Percentiles rank a stretch among this genome's conserved stretches.
These are phyloP conservation scores for Verticillium tricorpus DNA, from an alignment of 2,329 filamentous ascomycete genomes.

Conservation along the genomic window DNA sequence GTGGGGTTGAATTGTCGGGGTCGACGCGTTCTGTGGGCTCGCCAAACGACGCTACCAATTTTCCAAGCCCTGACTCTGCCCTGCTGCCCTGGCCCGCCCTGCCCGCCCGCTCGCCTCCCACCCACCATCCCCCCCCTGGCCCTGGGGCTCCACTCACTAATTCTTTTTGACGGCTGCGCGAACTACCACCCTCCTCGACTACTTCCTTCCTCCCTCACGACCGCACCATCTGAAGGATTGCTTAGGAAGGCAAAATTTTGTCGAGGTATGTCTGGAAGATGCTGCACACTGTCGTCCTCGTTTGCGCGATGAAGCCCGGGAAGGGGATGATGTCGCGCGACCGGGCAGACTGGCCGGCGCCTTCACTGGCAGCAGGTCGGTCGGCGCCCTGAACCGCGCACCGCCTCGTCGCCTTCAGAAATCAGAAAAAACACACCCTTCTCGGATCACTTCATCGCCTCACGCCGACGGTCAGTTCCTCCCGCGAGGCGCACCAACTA, in stretches of 20 bases:
- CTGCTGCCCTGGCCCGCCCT: not conserved
- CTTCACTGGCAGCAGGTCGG: not conserved
- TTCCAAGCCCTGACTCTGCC: not conserved
- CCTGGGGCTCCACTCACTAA: conserved; percentile 14
- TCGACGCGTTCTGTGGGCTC: not conserved
- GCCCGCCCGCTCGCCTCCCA: not conserved
- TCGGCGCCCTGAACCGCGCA: not conserved
- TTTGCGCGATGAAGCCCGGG: not conserved
- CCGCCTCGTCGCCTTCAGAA: not conserved
- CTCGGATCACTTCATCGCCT: not conserved
- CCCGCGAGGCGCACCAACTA: conserved; percentile 21
- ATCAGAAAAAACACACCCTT: not conserved
- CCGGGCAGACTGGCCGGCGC: not conserved
- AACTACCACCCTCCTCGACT: not conserved
- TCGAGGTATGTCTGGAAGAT: conserved; percentile 59
- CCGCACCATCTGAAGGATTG: conserved; percentile 52
- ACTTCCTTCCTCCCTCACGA: conserved; percentile 3
- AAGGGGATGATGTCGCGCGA: not conserved
- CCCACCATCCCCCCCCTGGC: not conserved
- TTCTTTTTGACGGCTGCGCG: not conserved
- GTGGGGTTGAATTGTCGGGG: not conserved
- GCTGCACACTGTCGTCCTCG: conserved; percentile 22
- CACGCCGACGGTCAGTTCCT: not conserved
- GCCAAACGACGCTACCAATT: not conserved
- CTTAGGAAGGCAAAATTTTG: conserved; percentile 61